Conservation (phyloP, 805 yeast genomes). For the Wickerhamiella australiensis region DNA sequence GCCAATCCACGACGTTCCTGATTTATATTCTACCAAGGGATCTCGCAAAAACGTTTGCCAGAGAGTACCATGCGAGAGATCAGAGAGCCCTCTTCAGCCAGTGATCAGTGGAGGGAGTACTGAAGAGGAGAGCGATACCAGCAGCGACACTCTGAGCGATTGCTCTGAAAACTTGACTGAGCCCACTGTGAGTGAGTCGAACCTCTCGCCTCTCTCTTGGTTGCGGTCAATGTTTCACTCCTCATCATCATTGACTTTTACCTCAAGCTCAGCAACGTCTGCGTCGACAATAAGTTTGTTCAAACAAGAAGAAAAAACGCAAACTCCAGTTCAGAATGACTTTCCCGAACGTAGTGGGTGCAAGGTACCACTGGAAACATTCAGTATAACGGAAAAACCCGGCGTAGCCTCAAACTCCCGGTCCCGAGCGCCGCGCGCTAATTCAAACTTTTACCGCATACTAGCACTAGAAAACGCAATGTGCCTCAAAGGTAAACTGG, state of each 20-base stretch:
- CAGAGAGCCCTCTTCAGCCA: background rate
- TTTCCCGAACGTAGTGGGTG: constrained; percentile 8
- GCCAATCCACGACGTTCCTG: background rate
- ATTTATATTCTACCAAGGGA: background rate
- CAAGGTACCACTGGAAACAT: constrained; percentile 18
- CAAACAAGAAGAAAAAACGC: background rate
- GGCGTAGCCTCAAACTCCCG: constrained; percentile 25
- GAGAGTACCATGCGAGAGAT: background rate
- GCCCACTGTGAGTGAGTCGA: background rate
- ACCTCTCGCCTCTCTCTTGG: background rate
- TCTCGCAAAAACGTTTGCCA: background rate
- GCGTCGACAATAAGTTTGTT: too few species aligned
- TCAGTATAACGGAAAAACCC: constrained; percentile 24
- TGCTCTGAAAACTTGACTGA: background rate
- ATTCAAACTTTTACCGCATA: constrained; percentile 27
- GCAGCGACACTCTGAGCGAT: background rate
- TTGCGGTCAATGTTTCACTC: background rate
- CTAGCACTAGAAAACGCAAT: constrained; percentile 28
- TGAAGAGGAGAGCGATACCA: background rate
- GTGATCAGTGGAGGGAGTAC: background rate
- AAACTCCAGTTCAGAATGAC: background rate
- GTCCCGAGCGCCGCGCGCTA: constrained; percentile 28
- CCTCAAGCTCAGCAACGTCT: background rate
- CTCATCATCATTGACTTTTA: background rate
- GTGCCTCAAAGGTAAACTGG: constrained; percentile 27